A percentile compares a stretch with the other conserved stretches of the same genome.
phyloP scores from a whole-genome alignment of 768 basidiomycete genomes.

The Jaapia argillacea region DNA sequence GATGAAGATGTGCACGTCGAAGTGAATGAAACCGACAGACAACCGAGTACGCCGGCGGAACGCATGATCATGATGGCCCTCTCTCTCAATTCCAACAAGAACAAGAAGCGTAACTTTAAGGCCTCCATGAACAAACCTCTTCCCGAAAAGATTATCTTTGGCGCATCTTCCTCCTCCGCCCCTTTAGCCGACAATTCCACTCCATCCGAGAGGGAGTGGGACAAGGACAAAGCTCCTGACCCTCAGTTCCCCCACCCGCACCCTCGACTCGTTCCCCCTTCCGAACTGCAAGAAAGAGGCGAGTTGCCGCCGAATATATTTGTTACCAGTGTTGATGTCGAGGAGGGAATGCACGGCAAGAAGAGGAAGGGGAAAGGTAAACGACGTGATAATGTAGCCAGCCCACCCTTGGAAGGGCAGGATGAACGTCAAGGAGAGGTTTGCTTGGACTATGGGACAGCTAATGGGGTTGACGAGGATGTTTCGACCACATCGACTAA shows the following conservation, averaged over 20 bases:
- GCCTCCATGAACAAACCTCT: slow-evolving; percentile 29
- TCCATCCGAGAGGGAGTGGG: not conserved
- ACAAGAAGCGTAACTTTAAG: slow-evolving; percentile 63
- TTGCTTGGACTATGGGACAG: not conserved
- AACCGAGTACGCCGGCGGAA: slow-evolving; percentile 1
- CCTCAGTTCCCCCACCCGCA: slow-evolving; percentile 5
- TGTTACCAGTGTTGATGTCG: slow-evolving; percentile 66
- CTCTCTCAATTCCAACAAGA: slow-evolving; percentile 61
- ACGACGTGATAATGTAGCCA: slow-evolving; percentile 11
- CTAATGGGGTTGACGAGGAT: not conserved
- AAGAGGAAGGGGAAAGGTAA: slow-evolving; percentile 25
- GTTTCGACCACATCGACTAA: too few species aligned
- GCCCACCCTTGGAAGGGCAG: slow-evolving; percentile 7
- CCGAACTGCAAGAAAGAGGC: slow-evolving; percentile 40
- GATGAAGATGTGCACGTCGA: too few species aligned
- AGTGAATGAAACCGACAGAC: not conserved
- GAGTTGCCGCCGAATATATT: slow-evolving; percentile 52
- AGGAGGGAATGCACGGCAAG: slow-evolving; percentile 27
- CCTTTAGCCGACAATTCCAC: slow-evolving; percentile 1
- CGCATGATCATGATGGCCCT: not conserved
- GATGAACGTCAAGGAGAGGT: not conserved
- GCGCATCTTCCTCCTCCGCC: not conserved
- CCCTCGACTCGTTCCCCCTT: slow-evolving; percentile 49
- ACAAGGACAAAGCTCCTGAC: too few species aligned
- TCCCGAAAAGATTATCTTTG: slow-evolving; percentile 47